Evolutionary conservation across 1,139 yeast species (phyloP), one percentile per base, ranked within the genome.

Genomic region (Oligophagozyma castellii): DNA sequence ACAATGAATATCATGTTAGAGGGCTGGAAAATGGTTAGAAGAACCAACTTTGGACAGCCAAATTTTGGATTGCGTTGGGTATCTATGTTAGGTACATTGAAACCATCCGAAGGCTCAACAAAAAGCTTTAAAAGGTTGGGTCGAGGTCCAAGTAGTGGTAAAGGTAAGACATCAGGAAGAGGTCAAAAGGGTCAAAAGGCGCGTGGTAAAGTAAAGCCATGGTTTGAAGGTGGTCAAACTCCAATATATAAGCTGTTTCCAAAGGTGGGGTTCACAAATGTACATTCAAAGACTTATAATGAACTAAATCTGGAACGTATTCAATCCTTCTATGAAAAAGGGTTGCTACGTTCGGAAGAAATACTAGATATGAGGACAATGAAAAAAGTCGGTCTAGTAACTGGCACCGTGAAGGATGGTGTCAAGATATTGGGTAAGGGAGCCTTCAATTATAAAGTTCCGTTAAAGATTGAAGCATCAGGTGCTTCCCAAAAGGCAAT

Each of bases 171-270:
- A 2, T 73, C 96, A 3, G 94, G 95, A 29, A 70, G 98, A 54
- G 99, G 99, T 63, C 95, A 83, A 51, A 92, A 86, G 59, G 99
- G 99, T 71, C 98, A 89, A 55, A 86, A 86, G 59, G 95, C 96
- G 10, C 72, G 96, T 58, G 81, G 89, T 21, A 71, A 75, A 30
- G 92, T 86, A 14, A 89, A 86, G 35, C 71, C 78, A 38, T 83
- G 93, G 89, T 81, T 86, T 53, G 98, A 89, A 63, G 99, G 99
- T 70, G 98, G 98, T 50, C 99, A 89, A 55, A 89, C 98, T 1
- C 96, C 96, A 14, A 76, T 76, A 45, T 79, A 73, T 50, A 79
- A 79, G 54, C 61, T 84, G 36, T 83, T 84, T 55, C 96, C 96
- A 30, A 86, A 89, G 53, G 65, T 77, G 35, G 98, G 98, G 7